Base-by-base conservation (phyloP, 2,329 filamentous ascomycete species). In the Arthrocladium fulminans region DNA sequence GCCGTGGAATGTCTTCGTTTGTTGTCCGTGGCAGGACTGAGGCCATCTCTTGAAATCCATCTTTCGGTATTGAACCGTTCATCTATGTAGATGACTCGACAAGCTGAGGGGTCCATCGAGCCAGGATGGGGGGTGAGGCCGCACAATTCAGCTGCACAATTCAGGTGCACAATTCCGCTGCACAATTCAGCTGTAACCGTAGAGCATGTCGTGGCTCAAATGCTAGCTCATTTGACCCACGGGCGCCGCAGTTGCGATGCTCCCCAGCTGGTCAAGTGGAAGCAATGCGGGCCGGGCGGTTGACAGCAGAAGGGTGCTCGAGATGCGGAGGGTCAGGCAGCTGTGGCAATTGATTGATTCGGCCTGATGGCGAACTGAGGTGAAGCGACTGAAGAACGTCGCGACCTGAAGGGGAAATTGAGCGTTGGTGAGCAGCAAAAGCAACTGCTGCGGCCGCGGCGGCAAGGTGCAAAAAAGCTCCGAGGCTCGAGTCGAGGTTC, bases 81-180 rank as follows among this genome's bases (percentile, higher is more conserved):
- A 57, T 72, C 69, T 41, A 72, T 67, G 50, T 71, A 72, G 53
- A 72, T 66, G 45, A 67, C 69, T 51, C 63, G 64, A 54, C 65
- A 70, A 51, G 67, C 65, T 51, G 66, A 60, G 45, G 62, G 63
- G 55, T 70, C 65, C 67, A 68, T 70, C 15, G 50, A 50, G 22
- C 47, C 35, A 45, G 30, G 41, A 23, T 32, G 27, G 27, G 13
- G n/a, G 23, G 5, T 30, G 41, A 8, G 25, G 41, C 41, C 25
- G 20, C 6, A 17, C 3, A 19, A 30, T 30, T 30, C n/a, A n/a
- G n/a, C n/a, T n/a, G n/a, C n/a, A n/a, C n/a, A n/a, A n/a, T n/a
- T n/a, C n/a, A n/a, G n/a, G n/a, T n/a, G n/a, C n/a, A n/a, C n/a
- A n/a, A n/a, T n/a, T n/a, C n/a, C n/a, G 41, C 41, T 24, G 20